Conservation (phyloP, 2,329 filamentous ascomycete species). For the Fusarium brevicatenulatum region DNA sequence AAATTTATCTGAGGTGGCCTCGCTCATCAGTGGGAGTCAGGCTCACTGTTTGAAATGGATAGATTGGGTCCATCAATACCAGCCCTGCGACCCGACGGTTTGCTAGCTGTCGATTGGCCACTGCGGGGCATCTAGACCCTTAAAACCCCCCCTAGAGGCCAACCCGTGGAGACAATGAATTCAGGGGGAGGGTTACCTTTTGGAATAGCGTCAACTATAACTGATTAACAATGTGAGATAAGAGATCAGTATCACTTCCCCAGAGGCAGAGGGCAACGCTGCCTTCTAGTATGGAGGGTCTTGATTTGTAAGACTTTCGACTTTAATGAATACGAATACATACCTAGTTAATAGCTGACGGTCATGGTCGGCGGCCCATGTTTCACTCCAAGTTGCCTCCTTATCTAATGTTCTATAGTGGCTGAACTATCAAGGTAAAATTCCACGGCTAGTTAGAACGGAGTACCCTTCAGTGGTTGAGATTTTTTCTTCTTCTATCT, state of each 20-base stretch:
- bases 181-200: conserved; percentile 14
- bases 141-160: conserved; percentile 13
- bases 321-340: neutral
- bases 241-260: neutral
- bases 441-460: neutral
- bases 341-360: too few species aligned
- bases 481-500: too few species aligned
- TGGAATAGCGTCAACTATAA: neutral
- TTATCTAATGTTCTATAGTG: neutral
- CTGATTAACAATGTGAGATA: neutral
- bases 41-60: conserved; percentile 22
- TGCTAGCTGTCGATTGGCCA: conserved; percentile 40
- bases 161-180: conserved; percentile 11
- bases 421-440: neutral
- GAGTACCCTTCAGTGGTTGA: neutral
- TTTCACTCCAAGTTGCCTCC: neutral
- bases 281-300: neutral
- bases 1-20: conserved; percentile 37
- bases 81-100: conserved; percentile 34
- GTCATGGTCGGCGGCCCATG: neutral
- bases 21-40: neutral
- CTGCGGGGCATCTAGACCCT: conserved; percentile 37
- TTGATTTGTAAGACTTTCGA: neutral
- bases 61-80: conserved; percentile 4
- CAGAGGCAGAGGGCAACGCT: neutral